These are phyloP conservation scores for Byssochlamys sp. DNA, from an alignment of 2,329 filamentous ascomycete species.

Conservation along the genomic window DNA sequence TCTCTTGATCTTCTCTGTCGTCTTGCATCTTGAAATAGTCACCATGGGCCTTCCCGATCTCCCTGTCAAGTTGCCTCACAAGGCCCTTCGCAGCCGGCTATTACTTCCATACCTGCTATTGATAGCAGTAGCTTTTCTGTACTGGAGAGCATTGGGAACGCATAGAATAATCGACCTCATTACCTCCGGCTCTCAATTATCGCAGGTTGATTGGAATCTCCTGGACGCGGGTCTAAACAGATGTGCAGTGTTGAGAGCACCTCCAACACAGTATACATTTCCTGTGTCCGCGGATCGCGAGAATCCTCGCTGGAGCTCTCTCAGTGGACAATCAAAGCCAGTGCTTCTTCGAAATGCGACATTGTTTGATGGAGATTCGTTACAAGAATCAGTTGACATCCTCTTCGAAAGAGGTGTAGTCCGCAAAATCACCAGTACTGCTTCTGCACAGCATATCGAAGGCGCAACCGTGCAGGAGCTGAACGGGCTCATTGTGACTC, in stretches of 20 bases:
- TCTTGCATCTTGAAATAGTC: not conserved
- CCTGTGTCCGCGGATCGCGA: conserved; percentile 10
- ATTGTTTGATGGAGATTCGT: conserved; percentile 35
- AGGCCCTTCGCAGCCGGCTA: not conserved
- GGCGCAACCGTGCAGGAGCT: conserved; percentile 3
- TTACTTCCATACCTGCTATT: not conserved
- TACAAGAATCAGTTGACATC: conserved; percentile 28
- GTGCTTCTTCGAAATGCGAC: conserved; percentile 34
- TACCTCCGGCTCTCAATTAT: conserved; percentile 2
- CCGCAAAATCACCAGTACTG: conserved; percentile 25
- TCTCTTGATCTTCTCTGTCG: not conserved
- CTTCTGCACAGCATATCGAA: not conserved
- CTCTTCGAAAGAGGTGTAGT: conserved; percentile 32
- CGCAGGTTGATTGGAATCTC: conserved; percentile 5
- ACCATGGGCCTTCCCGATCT: not conserved
- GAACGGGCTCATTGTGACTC: conserved; percentile 51
- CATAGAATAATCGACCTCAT: conserved; percentile 5
- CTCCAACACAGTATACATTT: conserved; percentile 13
- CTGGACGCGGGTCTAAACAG: conserved; percentile 11
- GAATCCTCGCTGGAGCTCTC: conserved; percentile 35
- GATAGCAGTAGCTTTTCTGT: not conserved
- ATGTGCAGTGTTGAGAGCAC: conserved; percentile 16
- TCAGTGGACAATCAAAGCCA: conserved; percentile 29
- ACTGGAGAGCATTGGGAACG: not conserved
- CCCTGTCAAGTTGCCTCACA: not conserved